These are phyloP conservation scores for Nicotiana tomentosiformis DNA, from an alignment of 257 asterid genomes.

Conservation along the genomic window DNA sequence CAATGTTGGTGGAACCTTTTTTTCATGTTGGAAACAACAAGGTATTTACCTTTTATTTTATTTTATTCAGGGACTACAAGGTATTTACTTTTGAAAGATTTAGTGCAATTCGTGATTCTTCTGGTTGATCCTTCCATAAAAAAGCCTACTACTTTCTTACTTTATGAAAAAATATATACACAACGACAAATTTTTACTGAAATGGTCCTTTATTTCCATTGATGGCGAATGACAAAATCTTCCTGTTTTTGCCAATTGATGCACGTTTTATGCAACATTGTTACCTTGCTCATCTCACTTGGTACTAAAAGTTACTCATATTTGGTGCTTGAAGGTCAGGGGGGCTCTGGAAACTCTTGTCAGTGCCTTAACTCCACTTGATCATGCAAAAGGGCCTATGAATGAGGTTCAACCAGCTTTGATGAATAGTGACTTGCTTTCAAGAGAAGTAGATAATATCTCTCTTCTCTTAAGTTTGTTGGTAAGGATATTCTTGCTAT, in stretches of 20 bases:
- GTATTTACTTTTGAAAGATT: neutral
- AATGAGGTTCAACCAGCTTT: conserved; percentile 84
- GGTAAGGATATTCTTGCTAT: conserved; percentile 42
- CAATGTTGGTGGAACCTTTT: neutral
- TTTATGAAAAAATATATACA: neutral
- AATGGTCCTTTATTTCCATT: neutral
- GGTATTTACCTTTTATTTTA: neutral
- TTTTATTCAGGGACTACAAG: neutral
- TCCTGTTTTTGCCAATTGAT: neutral
- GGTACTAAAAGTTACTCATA: conserved; percentile 12
- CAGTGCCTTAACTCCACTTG: conserved; percentile 70
- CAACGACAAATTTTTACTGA: neutral
- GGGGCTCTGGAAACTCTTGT: conserved; percentile 86
- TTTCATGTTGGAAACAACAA: neutral
- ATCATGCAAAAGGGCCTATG: conserved; percentile 48
- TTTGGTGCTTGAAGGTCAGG: conserved; percentile 58
- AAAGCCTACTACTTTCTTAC: neutral
- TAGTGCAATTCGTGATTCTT: neutral
- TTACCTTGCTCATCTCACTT: conserved; percentile 1
- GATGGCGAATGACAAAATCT: neutral
- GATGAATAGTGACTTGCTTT: conserved; percentile 81
- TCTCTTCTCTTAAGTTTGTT: conserved; percentile 84
- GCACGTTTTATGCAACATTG: conserved; percentile 1
- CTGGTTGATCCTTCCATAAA: neutral
- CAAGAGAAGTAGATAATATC: conserved; percentile 78